phyloP scores from a whole-genome alignment of 306 rosid species.

The Prunus armeniaca region DNA sequence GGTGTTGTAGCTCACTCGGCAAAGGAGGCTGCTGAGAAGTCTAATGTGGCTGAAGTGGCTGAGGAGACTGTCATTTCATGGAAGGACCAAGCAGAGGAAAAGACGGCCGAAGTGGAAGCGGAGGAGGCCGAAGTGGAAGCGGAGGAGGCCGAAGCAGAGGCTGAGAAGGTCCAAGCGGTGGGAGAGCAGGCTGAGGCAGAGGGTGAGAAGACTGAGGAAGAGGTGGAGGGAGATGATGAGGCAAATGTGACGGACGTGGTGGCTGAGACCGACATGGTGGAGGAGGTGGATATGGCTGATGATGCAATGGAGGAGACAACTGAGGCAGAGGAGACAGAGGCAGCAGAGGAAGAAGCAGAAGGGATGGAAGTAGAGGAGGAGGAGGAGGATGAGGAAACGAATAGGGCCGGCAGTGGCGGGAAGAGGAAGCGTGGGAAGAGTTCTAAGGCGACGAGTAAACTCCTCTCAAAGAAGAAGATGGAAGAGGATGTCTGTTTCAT shows the following conservation, averaged over 20 bases:
- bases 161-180: neutral
- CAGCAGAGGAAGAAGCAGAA: conserved; percentile 48
- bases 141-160: neutral
- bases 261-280: conserved; percentile 19
- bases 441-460: conserved; percentile 47
- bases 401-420: conserved; percentile 40
- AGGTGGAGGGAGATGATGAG: conserved; percentile 1
- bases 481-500: conserved; percentile 99
- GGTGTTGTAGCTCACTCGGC: neutral
- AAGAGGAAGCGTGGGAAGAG: conserved; percentile 85
- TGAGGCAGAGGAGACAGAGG: conserved; percentile 34
- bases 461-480: conserved; percentile 54
- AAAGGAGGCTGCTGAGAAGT: neutral
- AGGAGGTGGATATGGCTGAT: neutral
- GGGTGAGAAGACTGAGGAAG: neutral
- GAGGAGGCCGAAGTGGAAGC: neutral
- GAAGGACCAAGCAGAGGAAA: neutral
- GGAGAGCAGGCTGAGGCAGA: conserved; percentile 5
- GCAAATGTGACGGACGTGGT: neutral
- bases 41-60: neutral
- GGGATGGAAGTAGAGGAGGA: conserved; percentile 34
- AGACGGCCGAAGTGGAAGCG: neutral
- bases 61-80: neutral
- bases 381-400: conserved; percentile 31
- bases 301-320: conserved; percentile 25